Conservation (phyloP, 805 yeast species). For the Candida chauliodis region DNA sequence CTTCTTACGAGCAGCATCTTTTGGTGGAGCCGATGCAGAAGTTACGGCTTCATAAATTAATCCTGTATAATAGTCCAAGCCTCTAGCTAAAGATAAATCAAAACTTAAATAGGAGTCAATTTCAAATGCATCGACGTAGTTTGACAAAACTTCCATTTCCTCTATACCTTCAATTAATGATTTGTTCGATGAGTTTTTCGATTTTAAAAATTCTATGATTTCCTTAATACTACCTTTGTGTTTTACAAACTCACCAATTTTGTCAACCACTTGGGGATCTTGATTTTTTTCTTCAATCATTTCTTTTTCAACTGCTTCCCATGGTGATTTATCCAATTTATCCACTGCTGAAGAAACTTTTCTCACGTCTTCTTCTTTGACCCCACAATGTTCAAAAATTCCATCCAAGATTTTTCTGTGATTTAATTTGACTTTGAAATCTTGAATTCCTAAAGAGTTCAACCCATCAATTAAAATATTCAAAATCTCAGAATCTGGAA, state of each 20-base stretch:
- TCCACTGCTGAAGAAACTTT: conserved; percentile 93
- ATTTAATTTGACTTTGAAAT: conserved; percentile 88
- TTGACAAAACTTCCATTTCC: conserved; percentile 74
- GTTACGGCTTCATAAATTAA: conserved; percentile 96
- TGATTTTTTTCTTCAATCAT: conserved; percentile 91
- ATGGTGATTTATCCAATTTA: conserved; percentile 90
- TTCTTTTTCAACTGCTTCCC: conserved; percentile 92
- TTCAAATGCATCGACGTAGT: conserved; percentile 80
- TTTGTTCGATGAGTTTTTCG: conserved; percentile 60
- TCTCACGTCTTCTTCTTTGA: conserved; percentile 88
- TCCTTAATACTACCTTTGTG: conserved; percentile 73
- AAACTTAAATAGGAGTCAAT: conserved; percentile 67
- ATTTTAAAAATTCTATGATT: conserved; percentile 50
- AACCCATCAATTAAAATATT: conserved; percentile 82
- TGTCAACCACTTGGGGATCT: conserved; percentile 87
- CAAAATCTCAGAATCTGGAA: conserved; percentile 91
- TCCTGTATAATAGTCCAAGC: conserved; percentile 96
- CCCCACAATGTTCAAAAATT: conserved; percentile 92
- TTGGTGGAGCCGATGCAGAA: conserved; percentile 94
- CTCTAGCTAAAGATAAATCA: conserved; percentile 94
- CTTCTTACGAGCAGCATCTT: conserved; percentile 19
- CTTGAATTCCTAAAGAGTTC: conserved; percentile 75
- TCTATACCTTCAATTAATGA: conserved; percentile 76
- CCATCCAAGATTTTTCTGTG: conserved; percentile 97
- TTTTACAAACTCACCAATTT: conserved; percentile 87